Percentiles rank a stretch among this genome's conserved stretches.
Evolutionary conservation across 768 basidiomycete species (phyloP).

Genomic region (Peribolospora kevripleyi): DNA sequence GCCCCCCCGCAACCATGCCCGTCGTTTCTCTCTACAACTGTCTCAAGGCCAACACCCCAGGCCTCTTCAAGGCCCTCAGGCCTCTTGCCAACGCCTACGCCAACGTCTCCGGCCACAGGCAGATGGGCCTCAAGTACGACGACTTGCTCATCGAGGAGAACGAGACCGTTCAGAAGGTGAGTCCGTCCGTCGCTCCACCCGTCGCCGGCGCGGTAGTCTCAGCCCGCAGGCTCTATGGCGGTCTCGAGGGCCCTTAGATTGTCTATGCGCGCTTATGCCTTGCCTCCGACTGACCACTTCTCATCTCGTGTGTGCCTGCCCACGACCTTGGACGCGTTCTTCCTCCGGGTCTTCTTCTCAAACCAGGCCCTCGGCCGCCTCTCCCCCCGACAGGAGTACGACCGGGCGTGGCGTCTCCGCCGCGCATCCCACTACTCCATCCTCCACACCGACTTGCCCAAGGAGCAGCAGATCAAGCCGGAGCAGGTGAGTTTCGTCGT

Average conservation of each 20-base stretch:
- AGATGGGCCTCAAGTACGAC: constrained; percentile 60
- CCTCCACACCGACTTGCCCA: constrained; percentile 52
- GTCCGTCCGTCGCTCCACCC: constrained; percentile 9
- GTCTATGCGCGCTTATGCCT: background rate
- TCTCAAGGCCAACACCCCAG: constrained; percentile 35
- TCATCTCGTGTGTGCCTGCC: background rate
- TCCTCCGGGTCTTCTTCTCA: background rate
- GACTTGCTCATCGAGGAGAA: constrained; percentile 77
- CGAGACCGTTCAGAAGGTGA: constrained; percentile 49
- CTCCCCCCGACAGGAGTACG: constrained; percentile 53
- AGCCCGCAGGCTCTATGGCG: background rate
- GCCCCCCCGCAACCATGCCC: no score
- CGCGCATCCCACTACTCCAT: constrained; percentile 41
- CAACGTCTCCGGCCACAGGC: constrained; percentile 53
- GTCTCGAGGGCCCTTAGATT: background rate
- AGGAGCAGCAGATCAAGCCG: constrained; percentile 50
- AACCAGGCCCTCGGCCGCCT: constrained; percentile 58
- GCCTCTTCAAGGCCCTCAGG: constrained; percentile 41
- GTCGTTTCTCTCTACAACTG: no score
- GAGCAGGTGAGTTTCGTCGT: constrained; percentile 36
- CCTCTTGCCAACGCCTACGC: constrained; percentile 69
- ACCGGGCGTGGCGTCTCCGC: constrained; percentile 74
- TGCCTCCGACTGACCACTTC: background rate
- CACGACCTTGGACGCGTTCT: background rate
- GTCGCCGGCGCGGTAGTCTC: background rate